Evolutionary conservation across 2,329 filamentous ascomycete genomes (phyloP).

Genomic region (Beauveria caledonica): DNA sequence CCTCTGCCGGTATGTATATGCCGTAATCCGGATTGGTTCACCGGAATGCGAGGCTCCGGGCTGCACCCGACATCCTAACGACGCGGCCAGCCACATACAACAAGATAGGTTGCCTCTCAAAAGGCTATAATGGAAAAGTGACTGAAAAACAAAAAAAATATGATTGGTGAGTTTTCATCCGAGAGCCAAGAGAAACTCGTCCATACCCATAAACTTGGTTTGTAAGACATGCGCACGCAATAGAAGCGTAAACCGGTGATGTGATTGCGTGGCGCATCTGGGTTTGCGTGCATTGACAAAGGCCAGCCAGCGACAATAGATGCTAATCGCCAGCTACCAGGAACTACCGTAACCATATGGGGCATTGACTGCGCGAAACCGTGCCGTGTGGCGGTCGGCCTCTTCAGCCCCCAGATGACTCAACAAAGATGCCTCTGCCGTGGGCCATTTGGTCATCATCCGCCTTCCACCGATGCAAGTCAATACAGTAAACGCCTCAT

Average conservation of each 20-base stretch:
- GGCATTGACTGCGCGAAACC: neutral
- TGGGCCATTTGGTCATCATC: neutral
- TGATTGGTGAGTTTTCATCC: too few relatives aligned
- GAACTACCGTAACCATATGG: neutral
- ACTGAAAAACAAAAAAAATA: too few relatives aligned
- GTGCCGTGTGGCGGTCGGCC: neutral
- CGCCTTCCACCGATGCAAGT: neutral
- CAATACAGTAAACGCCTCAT: too few relatives aligned
- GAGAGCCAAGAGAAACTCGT: neutral
- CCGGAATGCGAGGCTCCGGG: neutral
- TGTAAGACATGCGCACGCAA: neutral
- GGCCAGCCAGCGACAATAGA: neutral
- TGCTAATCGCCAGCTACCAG: too few relatives aligned
- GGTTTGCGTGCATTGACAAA: neutral
- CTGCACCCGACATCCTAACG: neutral
- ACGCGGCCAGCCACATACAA: neutral
- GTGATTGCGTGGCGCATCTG: neutral
- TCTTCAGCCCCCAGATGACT: neutral
- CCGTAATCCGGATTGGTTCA: neutral
- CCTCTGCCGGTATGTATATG: neutral
- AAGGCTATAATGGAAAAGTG: neutral
- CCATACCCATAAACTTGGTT: neutral
- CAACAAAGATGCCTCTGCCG: neutral
- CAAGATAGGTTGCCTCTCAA: neutral
- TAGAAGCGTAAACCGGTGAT: neutral